These are phyloP conservation scores for Candida buenavistaensis DNA, from an alignment of 1,139 yeast genomes.

Conservation along the genomic window DNA sequence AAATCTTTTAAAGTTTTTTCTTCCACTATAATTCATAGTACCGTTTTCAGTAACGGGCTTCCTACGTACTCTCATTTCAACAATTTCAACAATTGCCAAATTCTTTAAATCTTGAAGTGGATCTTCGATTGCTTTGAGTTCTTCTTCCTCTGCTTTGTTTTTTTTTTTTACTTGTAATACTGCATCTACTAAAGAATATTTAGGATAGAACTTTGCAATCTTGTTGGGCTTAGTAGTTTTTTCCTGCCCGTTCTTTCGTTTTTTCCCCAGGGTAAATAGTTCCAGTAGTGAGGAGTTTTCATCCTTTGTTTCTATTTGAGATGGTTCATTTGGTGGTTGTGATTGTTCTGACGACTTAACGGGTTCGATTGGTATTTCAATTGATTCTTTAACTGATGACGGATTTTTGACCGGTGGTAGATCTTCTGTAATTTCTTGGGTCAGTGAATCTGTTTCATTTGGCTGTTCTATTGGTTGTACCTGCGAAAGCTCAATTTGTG, in stretches of 20 bases:
- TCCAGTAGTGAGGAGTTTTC: no score
- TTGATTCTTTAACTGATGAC: background rate
- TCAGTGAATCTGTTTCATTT: conserved; percentile 1
- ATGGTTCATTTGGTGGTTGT: no score
- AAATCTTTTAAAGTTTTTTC: conserved; percentile 42
- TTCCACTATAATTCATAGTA: conserved; percentile 17
- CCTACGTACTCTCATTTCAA: conserved; percentile 16
- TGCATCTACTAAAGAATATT: conserved; percentile 31
- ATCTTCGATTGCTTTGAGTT: conserved; percentile 10
- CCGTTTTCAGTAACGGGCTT: conserved; percentile 16
- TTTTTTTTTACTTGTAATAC: conserved; percentile 31
- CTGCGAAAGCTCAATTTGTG: no score
- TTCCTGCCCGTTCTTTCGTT: conserved; percentile 3
- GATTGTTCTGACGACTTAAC: background rate
- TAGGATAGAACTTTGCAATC: conserved; percentile 19
- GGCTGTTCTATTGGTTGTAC: no score
- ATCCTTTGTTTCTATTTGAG: conserved; percentile 1
- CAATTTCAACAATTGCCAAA: conserved; percentile 38
- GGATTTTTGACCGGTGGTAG: background rate
- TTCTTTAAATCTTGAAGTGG: conserved; percentile 17
- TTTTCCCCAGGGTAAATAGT: no score
- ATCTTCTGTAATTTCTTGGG: conserved; percentile 1
- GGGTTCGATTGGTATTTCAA: no score
- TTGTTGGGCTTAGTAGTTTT: conserved; percentile 11
- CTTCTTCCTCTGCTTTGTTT: conserved; percentile 30